phyloP scores from a whole-genome alignment of 208 protist species.

The Trypanosoma mega region DNA sequence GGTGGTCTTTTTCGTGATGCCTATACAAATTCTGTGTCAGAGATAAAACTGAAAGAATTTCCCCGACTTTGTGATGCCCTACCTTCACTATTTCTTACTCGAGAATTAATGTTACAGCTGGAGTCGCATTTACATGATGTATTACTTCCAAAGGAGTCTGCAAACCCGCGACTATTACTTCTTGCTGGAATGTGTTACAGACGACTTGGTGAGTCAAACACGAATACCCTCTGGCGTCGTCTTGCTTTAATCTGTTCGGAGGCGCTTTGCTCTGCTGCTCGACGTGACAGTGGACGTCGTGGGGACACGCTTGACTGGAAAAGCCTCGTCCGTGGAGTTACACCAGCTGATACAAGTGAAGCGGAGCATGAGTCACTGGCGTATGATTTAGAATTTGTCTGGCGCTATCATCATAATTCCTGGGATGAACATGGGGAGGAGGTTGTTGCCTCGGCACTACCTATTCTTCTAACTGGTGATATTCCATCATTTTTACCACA shows the following conservation, averaged over 20 bases:
- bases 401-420: neutral
- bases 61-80: slow-evolving; percentile 7
- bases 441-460: neutral
- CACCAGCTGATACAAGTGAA: too few species aligned
- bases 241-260: too few species aligned
- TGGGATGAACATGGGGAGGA: neutral
- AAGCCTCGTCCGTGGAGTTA: too few species aligned
- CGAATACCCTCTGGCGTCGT: too few species aligned
- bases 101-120: slow-evolving; percentile 2
- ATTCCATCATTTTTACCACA: slow-evolving; percentile 12
- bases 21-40: neutral
- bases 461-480: slow-evolving; percentile 16
- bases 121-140: slow-evolving; percentile 15
- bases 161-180: too few species aligned
- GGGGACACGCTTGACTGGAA: slow-evolving; percentile 20
- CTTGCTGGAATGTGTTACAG: too few species aligned
- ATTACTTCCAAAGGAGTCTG: neutral
- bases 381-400: slow-evolving; percentile 15
- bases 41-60: neutral
- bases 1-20: slow-evolving; percentile 1
- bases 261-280: too few species aligned
- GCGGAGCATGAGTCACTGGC: neutral
- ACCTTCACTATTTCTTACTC: slow-evolving; percentile 28
- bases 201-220: too few species aligned
- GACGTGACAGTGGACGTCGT: too few species aligned